A percentile compares a stretch with the other conserved stretches of the same genome.
Evolutionary conservation across 768 basidiomycete species (phyloP).

Genomic region (Podaxis mareebaensis): DNA sequence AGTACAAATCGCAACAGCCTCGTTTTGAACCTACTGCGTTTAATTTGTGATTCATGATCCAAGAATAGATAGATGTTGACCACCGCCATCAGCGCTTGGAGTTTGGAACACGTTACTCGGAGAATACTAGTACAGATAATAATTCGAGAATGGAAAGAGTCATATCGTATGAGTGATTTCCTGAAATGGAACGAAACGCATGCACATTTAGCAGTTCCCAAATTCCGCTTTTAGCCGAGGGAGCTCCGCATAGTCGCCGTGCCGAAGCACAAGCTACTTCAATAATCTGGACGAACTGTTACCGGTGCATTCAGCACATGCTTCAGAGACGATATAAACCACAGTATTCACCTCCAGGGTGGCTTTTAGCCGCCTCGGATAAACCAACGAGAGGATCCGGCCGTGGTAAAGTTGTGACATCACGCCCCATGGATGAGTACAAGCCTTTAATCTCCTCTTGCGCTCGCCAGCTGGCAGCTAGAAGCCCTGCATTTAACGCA

Average conservation of each 20-base stretch:
- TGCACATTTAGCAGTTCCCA: background rate
- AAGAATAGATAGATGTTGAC: background rate
- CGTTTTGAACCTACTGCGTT: background rate
- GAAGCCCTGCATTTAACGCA: background rate
- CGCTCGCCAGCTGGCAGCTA: slow-evolving; percentile 9
- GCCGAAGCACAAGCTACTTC: background rate
- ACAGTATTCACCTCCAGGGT: slow-evolving; percentile 3
- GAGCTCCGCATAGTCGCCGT: background rate
- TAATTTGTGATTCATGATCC: background rate
- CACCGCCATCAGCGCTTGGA: background rate
- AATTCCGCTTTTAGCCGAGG: background rate
- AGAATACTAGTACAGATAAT: background rate
- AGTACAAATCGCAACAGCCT: background rate
- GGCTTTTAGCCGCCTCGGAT: slow-evolving; percentile 5
- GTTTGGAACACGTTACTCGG: background rate
- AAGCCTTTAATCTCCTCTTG: slow-evolving; percentile 7
- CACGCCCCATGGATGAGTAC: slow-evolving; percentile 6
- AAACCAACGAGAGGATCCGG: slow-evolving; percentile 11
- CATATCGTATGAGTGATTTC: slow-evolving; percentile 6
- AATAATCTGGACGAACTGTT: slow-evolving; percentile 11
- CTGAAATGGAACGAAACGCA: background rate
- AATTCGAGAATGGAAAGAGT: background rate
- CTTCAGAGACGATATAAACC: background rate
- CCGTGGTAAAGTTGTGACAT: slow-evolving; percentile 6
- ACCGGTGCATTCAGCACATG: background rate